Percentiles rank a stretch among this genome's conserved stretches.
These are phyloP conservation scores for Candida caryicola DNA, from an alignment of 805 yeast species.

Conservation along the genomic window DNA sequence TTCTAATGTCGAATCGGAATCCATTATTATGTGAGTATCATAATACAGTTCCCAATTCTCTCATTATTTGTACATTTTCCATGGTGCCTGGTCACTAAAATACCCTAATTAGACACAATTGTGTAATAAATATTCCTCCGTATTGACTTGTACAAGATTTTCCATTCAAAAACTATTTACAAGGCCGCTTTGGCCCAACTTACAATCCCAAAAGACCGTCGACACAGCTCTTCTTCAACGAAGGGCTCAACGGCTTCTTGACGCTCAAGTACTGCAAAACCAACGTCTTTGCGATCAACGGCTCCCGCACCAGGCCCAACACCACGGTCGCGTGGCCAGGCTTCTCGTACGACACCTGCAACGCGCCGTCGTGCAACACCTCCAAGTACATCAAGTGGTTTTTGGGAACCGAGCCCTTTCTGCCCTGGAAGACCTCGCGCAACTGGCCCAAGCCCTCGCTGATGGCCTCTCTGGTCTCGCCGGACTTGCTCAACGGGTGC, in stretches of 20 bases:
- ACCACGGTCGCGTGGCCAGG: constrained; percentile 26
- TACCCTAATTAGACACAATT: neutral
- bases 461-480: constrained; percentile 31
- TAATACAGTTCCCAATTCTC: constrained; percentile 2
- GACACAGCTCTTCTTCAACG: constrained; percentile 45
- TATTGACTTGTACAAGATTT: neutral
- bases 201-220: constrained; percentile 26
- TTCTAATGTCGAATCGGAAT: constrained; percentile 93
- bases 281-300: constrained; percentile 62
- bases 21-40: constrained; percentile 84
- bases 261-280: constrained; percentile 77
- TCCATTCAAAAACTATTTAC: neutral
- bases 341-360: constrained; percentile 25
- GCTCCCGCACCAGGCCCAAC: constrained; percentile 62
- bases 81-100: neutral
- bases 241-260: constrained; percentile 58
- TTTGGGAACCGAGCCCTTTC: constrained; percentile 72
- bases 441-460: constrained; percentile 66
- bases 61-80: constrained; percentile 1
- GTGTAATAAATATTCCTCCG: neutral
- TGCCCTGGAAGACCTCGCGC: constrained; percentile 53
- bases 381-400: constrained; percentile 66
- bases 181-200: too few relatives aligned
- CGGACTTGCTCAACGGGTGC: constrained; percentile 51
- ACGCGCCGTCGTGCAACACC: constrained; percentile 35